Evolutionary conservation across 1,284 basidiomycete species (phyloP), one percentile per base, ranked within the genome.

Genomic region (Sporisorium exsertum): DNA sequence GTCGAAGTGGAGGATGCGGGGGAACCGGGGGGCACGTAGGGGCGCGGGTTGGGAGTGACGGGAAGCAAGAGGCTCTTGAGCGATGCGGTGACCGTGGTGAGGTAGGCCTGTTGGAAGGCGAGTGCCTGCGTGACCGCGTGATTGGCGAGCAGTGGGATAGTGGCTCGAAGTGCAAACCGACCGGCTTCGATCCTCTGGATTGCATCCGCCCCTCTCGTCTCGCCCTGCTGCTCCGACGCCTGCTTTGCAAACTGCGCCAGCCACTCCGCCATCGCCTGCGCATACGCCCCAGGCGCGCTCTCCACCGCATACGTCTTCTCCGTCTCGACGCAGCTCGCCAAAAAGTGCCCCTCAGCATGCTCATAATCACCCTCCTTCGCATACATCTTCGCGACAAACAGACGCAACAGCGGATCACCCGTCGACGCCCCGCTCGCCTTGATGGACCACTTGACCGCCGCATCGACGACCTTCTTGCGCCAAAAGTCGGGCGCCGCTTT

Each of bases 391-490:
- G 76, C 83, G 12, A 83, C 64, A 32, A 64, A 78, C 22, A 84
- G 59, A 13, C 81, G 66, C 32, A 85, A 57, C 58, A 72, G 54
- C 1, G 77, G 69, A 58, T 84, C 83, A 7, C 84, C 84, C 6
- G 76, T 65, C 3, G 78, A 53, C n/a, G 71, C 60, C 1, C 58
- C 54, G 9, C 64, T 61, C 3, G 77, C 69, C 29, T 75, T 69
- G 40, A 64, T 42, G 13, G 75, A 67, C 84, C 84, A 84, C 63
- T 81, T 83, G 52, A 84, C 70, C 12, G 83, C 81, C 1, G 83
- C 82, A 60, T 80, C 76, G 20, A 82, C 63, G 10, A 84, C 52
- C 61, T 84, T 84, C 32, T 84, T 82, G 10, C 84, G 50, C 84
- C 84, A 85, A 33, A 83, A 84, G 43, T 84, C 83, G 13, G 74